These are phyloP conservation scores for Hemisphaericaspora xylofermentans DNA, from an alignment of 1,139 yeast species.

Conservation along the genomic window DNA sequence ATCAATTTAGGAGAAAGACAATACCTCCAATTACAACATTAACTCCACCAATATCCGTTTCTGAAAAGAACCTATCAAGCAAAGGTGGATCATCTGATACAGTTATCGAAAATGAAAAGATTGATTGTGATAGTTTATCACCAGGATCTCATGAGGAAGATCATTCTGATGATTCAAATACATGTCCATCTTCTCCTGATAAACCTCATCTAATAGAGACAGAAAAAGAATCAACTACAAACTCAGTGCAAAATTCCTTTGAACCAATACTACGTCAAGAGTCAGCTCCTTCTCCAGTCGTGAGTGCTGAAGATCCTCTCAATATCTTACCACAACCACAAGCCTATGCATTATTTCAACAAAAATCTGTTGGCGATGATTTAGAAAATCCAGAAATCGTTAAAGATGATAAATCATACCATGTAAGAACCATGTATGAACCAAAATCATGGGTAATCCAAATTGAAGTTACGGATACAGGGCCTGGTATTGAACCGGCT, in stretches of 20 bases:
- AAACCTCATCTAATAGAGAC: neutral
- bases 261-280: neutral
- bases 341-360: constrained; percentile 1
- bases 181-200: neutral
- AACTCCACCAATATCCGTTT: constrained; percentile 7
- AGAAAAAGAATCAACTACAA: neutral
- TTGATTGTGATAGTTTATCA: no score
- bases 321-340: neutral
- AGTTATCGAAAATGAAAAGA: constrained; percentile 3
- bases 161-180: neutral
- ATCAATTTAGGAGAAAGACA: constrained; percentile 43
- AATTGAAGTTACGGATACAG: constrained; percentile 82
- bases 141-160: neutral
- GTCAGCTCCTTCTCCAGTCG: neutral
- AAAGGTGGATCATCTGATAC: constrained; percentile 6
- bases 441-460: constrained; percentile 62
- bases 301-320: neutral
- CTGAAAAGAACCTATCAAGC: constrained; percentile 1
- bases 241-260: neutral
- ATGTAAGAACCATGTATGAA: constrained; percentile 35
- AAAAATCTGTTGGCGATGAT: constrained; percentile 1
- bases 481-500: constrained; percentile 85
- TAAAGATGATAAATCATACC: constrained; percentile 35
- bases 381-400: constrained; percentile 19
- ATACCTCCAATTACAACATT: constrained; percentile 26